These are phyloP conservation scores for Lasiosphaeris hirsuta DNA, from an alignment of 495 filamentous ascomycete genomes.

Conservation along the genomic window DNA sequence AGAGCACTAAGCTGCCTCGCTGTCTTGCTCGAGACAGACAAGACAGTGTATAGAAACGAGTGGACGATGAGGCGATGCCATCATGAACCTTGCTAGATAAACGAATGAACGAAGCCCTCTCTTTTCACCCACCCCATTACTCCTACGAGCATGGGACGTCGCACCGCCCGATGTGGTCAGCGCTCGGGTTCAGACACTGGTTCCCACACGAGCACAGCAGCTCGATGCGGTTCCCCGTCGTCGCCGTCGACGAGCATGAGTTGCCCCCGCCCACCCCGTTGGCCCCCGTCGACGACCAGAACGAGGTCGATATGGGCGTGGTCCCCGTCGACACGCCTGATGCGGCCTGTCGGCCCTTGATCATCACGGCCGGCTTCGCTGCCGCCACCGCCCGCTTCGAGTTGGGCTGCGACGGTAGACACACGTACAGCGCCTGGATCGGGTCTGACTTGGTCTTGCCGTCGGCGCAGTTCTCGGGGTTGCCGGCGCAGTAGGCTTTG, in stretches of 20 bases:
- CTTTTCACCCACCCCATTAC: background rate
- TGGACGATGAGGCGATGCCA: background rate
- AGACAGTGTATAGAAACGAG: background rate
- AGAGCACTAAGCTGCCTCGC: no score
- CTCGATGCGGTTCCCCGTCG: conserved; percentile 29
- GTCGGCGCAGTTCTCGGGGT: conserved; percentile 34
- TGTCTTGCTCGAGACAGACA: no score
- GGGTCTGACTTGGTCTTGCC: conserved; percentile 39
- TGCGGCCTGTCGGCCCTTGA: background rate
- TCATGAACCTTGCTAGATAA: background rate
- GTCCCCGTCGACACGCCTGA: background rate
- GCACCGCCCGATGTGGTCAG: conserved; percentile 31
- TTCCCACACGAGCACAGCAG: conserved; percentile 39
- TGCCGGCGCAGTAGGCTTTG: conserved; percentile 39
- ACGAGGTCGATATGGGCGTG: background rate
- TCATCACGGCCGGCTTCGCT: background rate
- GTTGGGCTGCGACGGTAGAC: conserved; percentile 26
- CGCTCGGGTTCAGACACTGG: conserved; percentile 34
- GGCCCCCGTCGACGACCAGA: conserved; percentile 5
- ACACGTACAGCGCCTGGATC: conserved; percentile 40
- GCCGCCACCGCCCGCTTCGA: conserved; percentile 20
- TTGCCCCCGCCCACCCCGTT: conserved; percentile 6
- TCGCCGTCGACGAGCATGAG: conserved; percentile 9
- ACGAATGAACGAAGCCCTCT: background rate
- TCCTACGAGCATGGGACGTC: conserved; percentile 24